Conservation (phyloP, 176 grass and related monocot species). For the Themeda triandra region DNA sequence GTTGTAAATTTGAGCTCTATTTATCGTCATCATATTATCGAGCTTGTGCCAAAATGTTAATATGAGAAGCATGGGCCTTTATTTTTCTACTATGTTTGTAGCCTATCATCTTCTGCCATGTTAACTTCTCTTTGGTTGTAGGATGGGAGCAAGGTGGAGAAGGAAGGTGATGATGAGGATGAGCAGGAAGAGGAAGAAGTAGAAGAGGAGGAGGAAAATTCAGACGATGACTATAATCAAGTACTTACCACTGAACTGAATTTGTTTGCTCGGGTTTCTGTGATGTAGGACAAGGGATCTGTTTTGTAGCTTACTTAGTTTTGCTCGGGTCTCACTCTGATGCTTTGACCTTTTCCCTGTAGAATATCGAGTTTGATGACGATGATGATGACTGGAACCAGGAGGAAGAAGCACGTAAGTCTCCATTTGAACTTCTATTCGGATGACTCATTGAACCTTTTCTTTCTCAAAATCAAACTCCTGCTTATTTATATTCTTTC, state of each 20-base stretch:
- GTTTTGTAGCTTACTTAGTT: neutral
- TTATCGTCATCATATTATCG: neutral
- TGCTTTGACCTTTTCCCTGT: neutral
- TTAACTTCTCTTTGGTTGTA: conserved; percentile 21
- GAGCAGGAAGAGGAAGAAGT: conserved; percentile 24
- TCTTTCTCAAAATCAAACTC: neutral
- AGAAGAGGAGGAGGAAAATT: conserved; percentile 32
- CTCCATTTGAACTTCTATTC: conserved; percentile 9
- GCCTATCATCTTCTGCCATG: neutral
- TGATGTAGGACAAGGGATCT: neutral
- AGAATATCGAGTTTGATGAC: conserved; percentile 52
- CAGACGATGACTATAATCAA: conserved; percentile 46
- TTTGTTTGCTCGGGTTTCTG: neutral
- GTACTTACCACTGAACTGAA: neutral
- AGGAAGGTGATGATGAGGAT: conserved; percentile 41
- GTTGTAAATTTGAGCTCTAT: neutral
- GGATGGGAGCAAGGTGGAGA: conserved; percentile 39
- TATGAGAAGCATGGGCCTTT: neutral
- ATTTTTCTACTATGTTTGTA: neutral
- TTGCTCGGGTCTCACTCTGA: neutral
- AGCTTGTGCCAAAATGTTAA: neutral
- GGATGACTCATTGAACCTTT: neutral
- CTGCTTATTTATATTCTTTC: neutral
- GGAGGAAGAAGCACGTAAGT: conserved; percentile 46
- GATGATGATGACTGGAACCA: conserved; percentile 54